Base-by-base conservation (phyloP, 441 rosid genomes). In the Pelargonium australe region DNA sequence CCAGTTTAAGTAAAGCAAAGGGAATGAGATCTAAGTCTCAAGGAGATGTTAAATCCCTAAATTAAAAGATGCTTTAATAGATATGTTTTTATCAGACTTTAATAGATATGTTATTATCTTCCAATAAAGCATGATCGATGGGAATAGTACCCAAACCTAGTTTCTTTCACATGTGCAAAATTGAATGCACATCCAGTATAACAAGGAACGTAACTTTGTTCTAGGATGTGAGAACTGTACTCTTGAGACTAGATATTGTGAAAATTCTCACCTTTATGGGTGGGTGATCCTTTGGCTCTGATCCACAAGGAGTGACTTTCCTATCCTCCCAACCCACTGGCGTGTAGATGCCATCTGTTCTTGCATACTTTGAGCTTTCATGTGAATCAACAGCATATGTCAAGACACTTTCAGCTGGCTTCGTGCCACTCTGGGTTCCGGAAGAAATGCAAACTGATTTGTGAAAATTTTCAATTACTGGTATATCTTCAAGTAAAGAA, bases 401-500 rank as follows among this genome's bases (percentile, higher is more conserved):
- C 58, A 51, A 51, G 58, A 14, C 58, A 51, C 58, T 51, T 51
- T 51, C 58, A 51, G 7, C 16, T 51, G 58, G 58, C 58, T 51
- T n/a, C 16, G 58, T 51, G 58, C 16, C 58, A 51, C n/a, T 14
- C 58, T 51, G 16, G n/a, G 16, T 2, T 51, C 7, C 19, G 20
- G 58, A 17, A 51, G 58, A 51, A 51, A 51, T n/a, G n/a, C 19
- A 51, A 51, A 51, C 58, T n/a, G 58, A 51, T n/a, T 51, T 51
- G 58, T n/a, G 58, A 19, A 51, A 51, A 19, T 19, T 51, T n/a
- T 51, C 58, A 4, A 51, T 51, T 11, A 51, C 58, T n/a, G 58
- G 58, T 51, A 51, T 16, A 51, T 51, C 58, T 5, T 51, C 58
- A 51, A 51, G 58, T 51, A 51, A 51, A 51, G 58, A 51, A 14